These are phyloP conservation scores for Verticillium tricorpus DNA, from an alignment of 2,329 filamentous ascomycete species.

Conservation along the genomic window DNA sequence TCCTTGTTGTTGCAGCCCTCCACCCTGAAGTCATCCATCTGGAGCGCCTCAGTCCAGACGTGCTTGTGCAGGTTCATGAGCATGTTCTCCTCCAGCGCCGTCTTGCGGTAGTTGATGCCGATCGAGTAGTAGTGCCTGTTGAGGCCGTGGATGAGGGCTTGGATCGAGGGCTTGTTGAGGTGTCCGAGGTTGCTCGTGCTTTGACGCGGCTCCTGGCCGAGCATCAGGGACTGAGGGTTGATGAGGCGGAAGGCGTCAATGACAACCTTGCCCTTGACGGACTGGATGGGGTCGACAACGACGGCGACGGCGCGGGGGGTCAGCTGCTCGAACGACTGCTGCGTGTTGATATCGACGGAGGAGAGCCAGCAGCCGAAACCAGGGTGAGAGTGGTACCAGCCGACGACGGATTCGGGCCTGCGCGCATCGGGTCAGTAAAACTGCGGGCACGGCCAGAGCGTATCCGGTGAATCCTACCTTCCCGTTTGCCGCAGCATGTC, in stretches of 20 bases:
- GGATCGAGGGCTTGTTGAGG: slow-evolving; percentile 98
- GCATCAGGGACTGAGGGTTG: slow-evolving; percentile 95
- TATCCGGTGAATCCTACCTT: slow-evolving; percentile 52
- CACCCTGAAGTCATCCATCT: slow-evolving; percentile 91
- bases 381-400: slow-evolving; percentile 99
- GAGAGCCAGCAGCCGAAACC: slow-evolving; percentile 99
- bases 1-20: slow-evolving; percentile 86
- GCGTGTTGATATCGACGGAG: slow-evolving; percentile 98
- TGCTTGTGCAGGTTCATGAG: slow-evolving; percentile 99
- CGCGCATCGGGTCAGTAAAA: neutral
- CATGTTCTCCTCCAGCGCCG: slow-evolving; percentile 98
- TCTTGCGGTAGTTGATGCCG: slow-evolving; percentile 97
- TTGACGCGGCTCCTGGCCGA: slow-evolving; percentile 95
- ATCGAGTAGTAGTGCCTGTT: slow-evolving; percentile 99
- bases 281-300: slow-evolving; percentile 97
- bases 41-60: slow-evolving; percentile 94
- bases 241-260: slow-evolving; percentile 99
- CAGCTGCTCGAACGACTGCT: slow-evolving; percentile 99
- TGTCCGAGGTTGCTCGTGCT: slow-evolving; percentile 97
- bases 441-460: slow-evolving; percentile 1
- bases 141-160: slow-evolving; percentile 94
- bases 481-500: slow-evolving; percentile 98
- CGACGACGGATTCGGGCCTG: slow-evolving; percentile 93
- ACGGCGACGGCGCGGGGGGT: slow-evolving; percentile 95
- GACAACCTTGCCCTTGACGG: slow-evolving; percentile 98